Base-by-base conservation (phyloP, 208 protist species). In the Balamuthia mandrillaris region DNA sequence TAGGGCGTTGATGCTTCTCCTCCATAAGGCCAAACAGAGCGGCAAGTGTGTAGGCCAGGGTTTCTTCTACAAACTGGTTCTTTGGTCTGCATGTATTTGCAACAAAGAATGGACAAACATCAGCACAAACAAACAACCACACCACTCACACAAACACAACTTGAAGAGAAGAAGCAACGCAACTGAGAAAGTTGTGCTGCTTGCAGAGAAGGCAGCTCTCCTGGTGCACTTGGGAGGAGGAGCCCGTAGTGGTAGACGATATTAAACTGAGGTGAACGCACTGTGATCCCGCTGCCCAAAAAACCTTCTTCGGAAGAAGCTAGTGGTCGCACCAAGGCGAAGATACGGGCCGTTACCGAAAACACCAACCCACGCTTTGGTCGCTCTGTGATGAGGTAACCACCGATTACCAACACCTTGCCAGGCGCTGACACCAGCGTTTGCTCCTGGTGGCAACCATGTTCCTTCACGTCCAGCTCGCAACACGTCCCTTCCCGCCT, bases 371-470 rank as follows among this genome's bases (percentile, higher is more conserved):
- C 96, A 39, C 94, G 86, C 82, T 98, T 96, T 31, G 90, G 86
- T 3, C 88, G 85, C 84, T 98, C 93, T 0, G 98, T 93, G 72
- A 98, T 94, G 24, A 98, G 92, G 85, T 98, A 98, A 21, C 96
- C 96, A 66, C 97, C 97, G 52, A 95, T 91, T 60, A 98, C 95
- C 16, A 98, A 93, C 1, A 98, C 96, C 86, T 98, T 98, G 9
- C 97, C 97, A 10, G 96, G 95, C 61, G 94, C 94, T 27, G 74
- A 81, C 41, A 75, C 65, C 16, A 21, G n/a, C n/a, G n/a, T n/a
- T n/a, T n/a, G n/a, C n/a, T n/a, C n/a, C n/a, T n/a, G n/a, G n/a
- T n/a, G n/a, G n/a, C n/a, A n/a, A n/a, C n/a, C n/a, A n/a, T n/a
- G n/a, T n/a, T n/a, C n/a, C n/a, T n/a, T n/a, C n/a, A n/a, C n/a